These are phyloP conservation scores for Penicillium sp. DNA, from an alignment of 2,329 filamentous ascomycete species.

Conservation along the genomic window DNA sequence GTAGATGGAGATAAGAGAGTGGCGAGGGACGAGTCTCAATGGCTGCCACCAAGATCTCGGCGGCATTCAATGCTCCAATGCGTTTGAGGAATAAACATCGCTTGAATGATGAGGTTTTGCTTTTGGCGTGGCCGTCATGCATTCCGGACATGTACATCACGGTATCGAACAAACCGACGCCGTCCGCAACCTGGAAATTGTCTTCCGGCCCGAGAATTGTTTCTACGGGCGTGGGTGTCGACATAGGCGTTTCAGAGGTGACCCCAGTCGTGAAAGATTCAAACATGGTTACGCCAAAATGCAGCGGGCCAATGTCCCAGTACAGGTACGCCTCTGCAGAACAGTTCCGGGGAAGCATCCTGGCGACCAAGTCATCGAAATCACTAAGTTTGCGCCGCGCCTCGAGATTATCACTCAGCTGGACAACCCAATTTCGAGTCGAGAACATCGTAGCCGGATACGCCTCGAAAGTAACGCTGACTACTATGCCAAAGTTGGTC, in stretches of 20 bases:
- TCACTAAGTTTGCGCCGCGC: constrained; percentile 39
- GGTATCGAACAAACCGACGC: constrained; percentile 55
- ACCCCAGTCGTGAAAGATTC: constrained; percentile 38
- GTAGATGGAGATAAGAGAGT: constrained; percentile 62
- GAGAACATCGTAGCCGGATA: constrained; percentile 45
- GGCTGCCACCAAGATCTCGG: constrained; percentile 45
- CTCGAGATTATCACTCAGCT: constrained; percentile 27
- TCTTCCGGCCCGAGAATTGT: constrained; percentile 38
- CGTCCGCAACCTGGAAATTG: constrained; percentile 44
- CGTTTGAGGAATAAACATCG: constrained; percentile 60
- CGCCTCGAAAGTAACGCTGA: constrained; percentile 55
- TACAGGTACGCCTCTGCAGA: constrained; percentile 61
- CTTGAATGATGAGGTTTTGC: constrained; percentile 65
- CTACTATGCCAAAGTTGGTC: constrained; percentile 59
- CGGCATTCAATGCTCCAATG: constrained; percentile 42
- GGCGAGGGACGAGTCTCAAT: constrained; percentile 52
- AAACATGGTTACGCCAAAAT: constrained; percentile 55
- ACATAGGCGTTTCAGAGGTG: not conserved
- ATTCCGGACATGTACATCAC: constrained; percentile 63
- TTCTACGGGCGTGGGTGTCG: not conserved
- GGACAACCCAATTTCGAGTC: constrained; percentile 45
- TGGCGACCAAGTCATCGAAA: constrained; percentile 38
- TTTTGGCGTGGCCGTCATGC: constrained; percentile 58
- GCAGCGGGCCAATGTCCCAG: constrained; percentile 46
- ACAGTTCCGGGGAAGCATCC: constrained; percentile 41